phyloP scores from a whole-genome alignment of 352 stramenopile genomes.

The Phytophthora fragariae region DNA sequence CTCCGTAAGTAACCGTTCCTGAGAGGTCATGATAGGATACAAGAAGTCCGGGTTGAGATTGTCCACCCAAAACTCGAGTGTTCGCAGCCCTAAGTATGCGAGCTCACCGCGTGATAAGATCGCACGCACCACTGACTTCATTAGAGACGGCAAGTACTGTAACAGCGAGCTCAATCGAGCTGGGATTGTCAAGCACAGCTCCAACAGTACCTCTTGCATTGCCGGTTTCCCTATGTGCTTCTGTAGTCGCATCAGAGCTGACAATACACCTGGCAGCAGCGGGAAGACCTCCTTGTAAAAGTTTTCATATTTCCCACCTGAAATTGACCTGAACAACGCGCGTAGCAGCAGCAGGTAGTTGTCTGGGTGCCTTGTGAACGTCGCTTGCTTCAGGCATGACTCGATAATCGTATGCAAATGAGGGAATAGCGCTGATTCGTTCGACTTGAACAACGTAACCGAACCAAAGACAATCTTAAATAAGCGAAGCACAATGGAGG shows the following conservation, averaged over 20 bases:
- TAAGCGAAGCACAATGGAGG: conserved; percentile 91
- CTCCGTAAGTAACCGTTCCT: conserved; percentile 91
- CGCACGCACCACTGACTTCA: conserved; percentile 95
- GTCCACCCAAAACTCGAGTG: conserved; percentile 99
- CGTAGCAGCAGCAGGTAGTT: conserved; percentile 96
- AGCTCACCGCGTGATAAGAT: conserved; percentile 96
- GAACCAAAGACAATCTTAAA: conserved; percentile 98
- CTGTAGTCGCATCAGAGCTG: conserved; percentile 94
- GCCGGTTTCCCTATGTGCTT: conserved; percentile 84
- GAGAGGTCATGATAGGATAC: conserved; percentile 93
- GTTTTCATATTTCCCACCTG: conserved; percentile 97
- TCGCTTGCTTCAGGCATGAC: conserved; percentile 92
- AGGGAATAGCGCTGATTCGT: conserved; percentile 95
- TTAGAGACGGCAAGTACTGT: conserved; percentile 97
- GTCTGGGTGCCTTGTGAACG: conserved; percentile 91
- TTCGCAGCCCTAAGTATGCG: conserved; percentile 95
- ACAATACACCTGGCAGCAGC: conserved; percentile 93
- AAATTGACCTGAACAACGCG: conserved; percentile 96
- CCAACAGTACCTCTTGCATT: conserved; percentile 94
- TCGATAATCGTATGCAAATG: conserved; percentile 95
- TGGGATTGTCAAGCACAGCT: conserved; percentile 97
- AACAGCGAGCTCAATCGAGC: conserved; percentile 95
- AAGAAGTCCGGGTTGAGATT: conserved; percentile 98
- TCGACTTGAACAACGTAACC: conserved; percentile 95
- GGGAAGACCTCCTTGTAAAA: conserved; percentile 98